Evolutionary conservation across 148 eudicot genomes (phyloP).

Genomic region (Silene uniflora): DNA sequence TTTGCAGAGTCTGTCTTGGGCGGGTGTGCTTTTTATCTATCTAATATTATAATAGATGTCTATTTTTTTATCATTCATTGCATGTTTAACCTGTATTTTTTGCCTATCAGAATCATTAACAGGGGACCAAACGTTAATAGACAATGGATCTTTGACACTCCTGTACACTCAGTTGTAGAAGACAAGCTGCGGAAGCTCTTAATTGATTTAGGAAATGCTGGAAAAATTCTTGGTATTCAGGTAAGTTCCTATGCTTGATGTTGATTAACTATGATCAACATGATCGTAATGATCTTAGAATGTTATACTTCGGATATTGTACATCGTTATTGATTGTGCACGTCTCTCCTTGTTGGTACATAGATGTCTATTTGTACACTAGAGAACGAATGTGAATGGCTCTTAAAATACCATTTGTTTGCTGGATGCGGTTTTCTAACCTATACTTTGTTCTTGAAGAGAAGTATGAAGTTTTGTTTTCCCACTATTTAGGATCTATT

Average conservation of each 20-base stretch:
- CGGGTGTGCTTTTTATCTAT: constrained; percentile 47
- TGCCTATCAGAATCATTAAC: constrained; percentile 57
- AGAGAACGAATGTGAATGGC: background rate
- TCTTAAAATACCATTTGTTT: background rate
- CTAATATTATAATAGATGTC: background rate
- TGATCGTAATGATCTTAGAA: background rate
- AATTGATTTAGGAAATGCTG: constrained; percentile 68
- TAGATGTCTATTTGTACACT: background rate
- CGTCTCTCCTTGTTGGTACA: background rate
- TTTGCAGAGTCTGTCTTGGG: constrained; percentile 97
- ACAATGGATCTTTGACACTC: constrained; percentile 73
- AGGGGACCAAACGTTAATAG: constrained; percentile 59
- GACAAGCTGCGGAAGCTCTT: constrained; percentile 71
- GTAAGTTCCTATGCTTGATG: constrained; percentile 27
- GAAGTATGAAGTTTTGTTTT: background rate
- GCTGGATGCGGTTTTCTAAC: background rate
- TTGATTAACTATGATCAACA: background rate
- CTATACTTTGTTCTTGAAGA: background rate
- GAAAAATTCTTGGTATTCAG: constrained; percentile 96
- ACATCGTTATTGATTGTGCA: background rate
- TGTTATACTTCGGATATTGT: background rate
- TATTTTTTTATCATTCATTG: constrained; percentile 9
- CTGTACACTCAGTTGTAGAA: constrained; percentile 79
- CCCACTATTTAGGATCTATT: background rate
- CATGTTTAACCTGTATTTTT: constrained; percentile 22